Conservation (phyloP, 129 eudicot genomes). For the Flaveria linearis region DNA sequence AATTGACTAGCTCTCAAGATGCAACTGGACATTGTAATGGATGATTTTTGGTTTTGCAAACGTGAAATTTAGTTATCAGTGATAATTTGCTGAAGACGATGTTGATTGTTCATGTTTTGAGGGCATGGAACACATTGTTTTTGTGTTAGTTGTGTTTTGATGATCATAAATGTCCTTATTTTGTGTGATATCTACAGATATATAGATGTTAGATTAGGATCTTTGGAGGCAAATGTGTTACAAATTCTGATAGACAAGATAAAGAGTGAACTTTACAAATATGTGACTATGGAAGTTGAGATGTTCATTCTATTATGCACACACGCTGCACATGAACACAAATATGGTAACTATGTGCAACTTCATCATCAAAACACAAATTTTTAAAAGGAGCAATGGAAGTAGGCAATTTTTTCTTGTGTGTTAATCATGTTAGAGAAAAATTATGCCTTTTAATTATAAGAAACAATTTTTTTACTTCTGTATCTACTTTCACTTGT, state of each 20-base stretch:
- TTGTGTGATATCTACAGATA: neutral
- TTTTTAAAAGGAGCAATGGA: too few species aligned
- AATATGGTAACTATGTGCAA: too few species aligned
- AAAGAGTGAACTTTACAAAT: neutral
- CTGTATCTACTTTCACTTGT: too few species aligned
- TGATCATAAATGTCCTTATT: neutral
- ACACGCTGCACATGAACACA: too few species aligned
- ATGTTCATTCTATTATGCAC: too few species aligned
- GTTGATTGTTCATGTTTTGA: conserved; percentile 13
- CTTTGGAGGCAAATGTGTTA: neutral
- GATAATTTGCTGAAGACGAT: neutral
- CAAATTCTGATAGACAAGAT: neutral
- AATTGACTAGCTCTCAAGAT: conserved; percentile 41
- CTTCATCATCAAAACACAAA: too few species aligned
- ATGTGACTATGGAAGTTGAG: neutral
- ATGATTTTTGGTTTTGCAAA: conserved; percentile 7
- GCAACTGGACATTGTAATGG: conserved; percentile 31
- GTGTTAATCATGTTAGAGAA: too few species aligned
- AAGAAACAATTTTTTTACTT: too few species aligned
- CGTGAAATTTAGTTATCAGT: neutral
- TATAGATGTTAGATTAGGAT: neutral
- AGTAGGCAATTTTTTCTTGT: too few species aligned
- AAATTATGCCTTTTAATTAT: too few species aligned
- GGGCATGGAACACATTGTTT: neutral
- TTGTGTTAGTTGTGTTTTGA: neutral